A percentile compares a stretch with the other conserved stretches of the same genome.
Evolutionary conservation across 106 monocot species (phyloP).

Genomic region (Narthecium ossifragum): DNA sequence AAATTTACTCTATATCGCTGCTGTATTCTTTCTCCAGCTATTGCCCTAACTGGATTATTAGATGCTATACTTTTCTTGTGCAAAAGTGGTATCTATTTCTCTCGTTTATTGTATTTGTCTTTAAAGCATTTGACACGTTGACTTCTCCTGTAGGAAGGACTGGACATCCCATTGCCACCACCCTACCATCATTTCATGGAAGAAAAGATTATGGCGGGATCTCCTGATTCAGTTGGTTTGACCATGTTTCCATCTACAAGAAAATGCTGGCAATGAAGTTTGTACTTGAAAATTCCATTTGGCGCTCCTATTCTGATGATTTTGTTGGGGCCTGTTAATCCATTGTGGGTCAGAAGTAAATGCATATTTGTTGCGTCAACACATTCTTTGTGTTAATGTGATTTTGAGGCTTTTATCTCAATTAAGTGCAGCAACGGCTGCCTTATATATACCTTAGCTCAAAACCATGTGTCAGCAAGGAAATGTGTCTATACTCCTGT

Average conservation of each 20-base stretch:
- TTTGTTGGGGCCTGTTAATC: neutral
- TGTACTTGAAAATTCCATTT: constrained; percentile 16
- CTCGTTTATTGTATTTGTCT: neutral
- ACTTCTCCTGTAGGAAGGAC: constrained; percentile 38
- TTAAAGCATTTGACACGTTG: neutral
- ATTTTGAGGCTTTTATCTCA: neutral
- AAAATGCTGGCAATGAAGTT: constrained; percentile 15
- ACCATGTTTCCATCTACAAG: neutral
- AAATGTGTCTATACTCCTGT: too few species aligned
- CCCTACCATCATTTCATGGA: constrained; percentile 33
- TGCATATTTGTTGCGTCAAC: constrained; percentile 7
- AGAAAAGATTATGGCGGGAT: constrained; percentile 69
- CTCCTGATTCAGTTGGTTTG: constrained; percentile 9
- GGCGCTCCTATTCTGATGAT: constrained; percentile 9
- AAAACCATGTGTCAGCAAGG: too few species aligned
- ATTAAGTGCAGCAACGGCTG: too few species aligned
- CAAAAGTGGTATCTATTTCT: neutral
- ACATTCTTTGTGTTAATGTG: constrained; percentile 5
- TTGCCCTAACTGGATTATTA: too few species aligned
- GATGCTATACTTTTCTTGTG: neutral
- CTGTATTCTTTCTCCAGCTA: too few species aligned
- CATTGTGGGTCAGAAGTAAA: constrained; percentile 5
- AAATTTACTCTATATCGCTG: too few species aligned
- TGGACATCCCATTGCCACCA: constrained; percentile 45
- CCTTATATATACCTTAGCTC: too few species aligned